Evolutionary conservation across 176 grass and related monocot genomes (phyloP), one percentile per base, ranked within the genome.

Genomic region (Oryza meridionalis): DNA sequence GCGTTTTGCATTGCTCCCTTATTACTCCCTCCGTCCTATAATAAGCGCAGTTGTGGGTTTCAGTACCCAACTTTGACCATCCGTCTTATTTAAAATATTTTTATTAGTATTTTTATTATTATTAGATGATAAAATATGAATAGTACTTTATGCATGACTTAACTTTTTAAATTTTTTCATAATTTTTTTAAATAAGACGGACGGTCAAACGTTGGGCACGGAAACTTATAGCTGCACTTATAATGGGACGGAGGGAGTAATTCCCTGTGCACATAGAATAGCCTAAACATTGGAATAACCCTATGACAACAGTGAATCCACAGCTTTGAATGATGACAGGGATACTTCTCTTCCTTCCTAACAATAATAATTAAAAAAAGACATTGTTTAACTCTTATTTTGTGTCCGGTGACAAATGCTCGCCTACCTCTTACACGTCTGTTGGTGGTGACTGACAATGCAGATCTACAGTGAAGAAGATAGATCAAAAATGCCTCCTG

Each of bases 381-480:
- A 51, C 12, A 55, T 55, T 55, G 19, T 5, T 55, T 53, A 17
- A 53, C 7, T 53, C 11, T 47, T 49, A 49, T 81, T 76, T 40
- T 88, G 53, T 85, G 32, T 65, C 66, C n/a, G 31, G 47, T 74
- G 46, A 83, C 22, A 44, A 44, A 47, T 82, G 43, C 68, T 63
- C 33, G 4, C 31, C 2, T 40, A 63, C 27, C 31, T 27, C 27
- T 86, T 35, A 74, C 82, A 59, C 13, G 5, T 8, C 16, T 71
- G 19, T 67, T 80, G 40, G 70, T 74, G 42, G 19, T 73, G 46
- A 43, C 29, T 78, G 59, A 66, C 75, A 69, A 61, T 86, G 22
- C 88, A 98, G 96, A 85, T 95, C 86, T 98, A 98, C 65, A 81
- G 69, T 55, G 91, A 98, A 84, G 81, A 92, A 63, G 92, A 98